phyloP scores from a whole-genome alignment of 164 flowering plant genomes.

The Liquidambar formosana region DNA sequence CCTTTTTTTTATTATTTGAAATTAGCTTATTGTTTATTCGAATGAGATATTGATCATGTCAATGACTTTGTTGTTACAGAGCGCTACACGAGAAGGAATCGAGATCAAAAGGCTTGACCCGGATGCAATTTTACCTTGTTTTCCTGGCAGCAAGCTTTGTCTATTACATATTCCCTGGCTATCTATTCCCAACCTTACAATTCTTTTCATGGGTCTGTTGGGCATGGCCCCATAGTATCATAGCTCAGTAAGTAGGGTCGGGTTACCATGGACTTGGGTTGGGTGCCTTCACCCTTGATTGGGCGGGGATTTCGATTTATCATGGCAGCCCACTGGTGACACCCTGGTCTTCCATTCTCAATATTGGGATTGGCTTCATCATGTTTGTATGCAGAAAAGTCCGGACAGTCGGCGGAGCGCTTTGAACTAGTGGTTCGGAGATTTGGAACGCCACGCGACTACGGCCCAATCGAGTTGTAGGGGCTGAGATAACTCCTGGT shows the following conservation, averaged over 20 bases:
- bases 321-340: slow-evolving; percentile 63
- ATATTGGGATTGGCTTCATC: no score
- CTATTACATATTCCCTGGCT: slow-evolving; percentile 66
- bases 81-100: slow-evolving; percentile 89
- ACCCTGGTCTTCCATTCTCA: slow-evolving; percentile 68
- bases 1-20: no score
- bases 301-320: slow-evolving; percentile 60
- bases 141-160: slow-evolving; percentile 59
- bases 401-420: no score
- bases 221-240: slow-evolving; percentile 54
- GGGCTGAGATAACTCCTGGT: no score
- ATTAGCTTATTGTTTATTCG: not conserved
- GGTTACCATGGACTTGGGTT: slow-evolving; percentile 64
- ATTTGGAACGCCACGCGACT: no score
- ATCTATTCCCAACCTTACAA: slow-evolving; percentile 50
- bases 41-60: not conserved
- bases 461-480: no score
- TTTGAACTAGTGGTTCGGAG: no score
- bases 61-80: slow-evolving; percentile 34
- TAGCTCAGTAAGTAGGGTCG: slow-evolving; percentile 69
- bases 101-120: slow-evolving; percentile 52
- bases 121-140: slow-evolving; percentile 79
- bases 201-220: slow-evolving; percentile 72
- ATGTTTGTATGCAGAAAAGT: no score
- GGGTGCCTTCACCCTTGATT: slow-evolving; percentile 61